These are phyloP conservation scores for Neofusicoccum ribis DNA, from an alignment of 2,329 filamentous ascomycete genomes.

Conservation along the genomic window DNA sequence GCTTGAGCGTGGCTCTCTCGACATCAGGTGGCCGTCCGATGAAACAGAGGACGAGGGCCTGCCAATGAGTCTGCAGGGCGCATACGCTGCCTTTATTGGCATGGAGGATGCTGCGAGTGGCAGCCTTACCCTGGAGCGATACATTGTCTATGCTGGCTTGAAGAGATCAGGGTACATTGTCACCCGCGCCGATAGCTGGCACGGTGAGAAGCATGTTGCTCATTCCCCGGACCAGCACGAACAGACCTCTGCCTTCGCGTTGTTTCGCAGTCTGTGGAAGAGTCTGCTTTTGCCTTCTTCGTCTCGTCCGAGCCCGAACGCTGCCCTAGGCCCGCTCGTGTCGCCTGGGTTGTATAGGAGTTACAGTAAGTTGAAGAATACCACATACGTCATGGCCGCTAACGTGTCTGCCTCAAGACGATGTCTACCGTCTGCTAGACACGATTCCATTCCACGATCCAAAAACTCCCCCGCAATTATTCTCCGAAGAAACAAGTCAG, in stretches of 20 bases:
- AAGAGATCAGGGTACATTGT: slow-evolving; percentile 82
- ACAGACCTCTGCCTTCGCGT: background rate
- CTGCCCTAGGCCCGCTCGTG: slow-evolving; percentile 48
- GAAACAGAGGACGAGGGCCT: slow-evolving; percentile 52
- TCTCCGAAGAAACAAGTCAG: slow-evolving; percentile 24
- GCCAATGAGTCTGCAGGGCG: slow-evolving; percentile 88
- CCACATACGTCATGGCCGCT: slow-evolving; percentile 27
- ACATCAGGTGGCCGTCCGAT: slow-evolving; percentile 75
- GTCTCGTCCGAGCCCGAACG: background rate
- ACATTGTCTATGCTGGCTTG: slow-evolving; percentile 83
- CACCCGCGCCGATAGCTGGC: slow-evolving; percentile 63
- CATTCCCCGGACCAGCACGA: background rate
- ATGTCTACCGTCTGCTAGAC: slow-evolving; percentile 75
- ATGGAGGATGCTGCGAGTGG: slow-evolving; percentile 55
- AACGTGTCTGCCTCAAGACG: slow-evolving; percentile 29
- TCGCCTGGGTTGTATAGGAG: slow-evolving; percentile 55
- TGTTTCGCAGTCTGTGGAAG: slow-evolving; percentile 10
- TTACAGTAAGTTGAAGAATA: slow-evolving; percentile 47
- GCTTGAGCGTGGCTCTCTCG: slow-evolving; percentile 81
- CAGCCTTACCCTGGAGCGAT: slow-evolving; percentile 71
- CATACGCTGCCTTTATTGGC: slow-evolving; percentile 82
- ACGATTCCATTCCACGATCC: slow-evolving; percentile 73
- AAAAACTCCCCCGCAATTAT: slow-evolving; percentile 32
- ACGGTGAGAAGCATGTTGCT: slow-evolving; percentile 27
- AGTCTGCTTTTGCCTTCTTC: background rate